Percentiles rank a stretch among this genome's conserved stretches.
These are phyloP conservation scores for Sutorius eximius DNA, from an alignment of 1,284 basidiomycete species.

Conservation along the genomic window DNA sequence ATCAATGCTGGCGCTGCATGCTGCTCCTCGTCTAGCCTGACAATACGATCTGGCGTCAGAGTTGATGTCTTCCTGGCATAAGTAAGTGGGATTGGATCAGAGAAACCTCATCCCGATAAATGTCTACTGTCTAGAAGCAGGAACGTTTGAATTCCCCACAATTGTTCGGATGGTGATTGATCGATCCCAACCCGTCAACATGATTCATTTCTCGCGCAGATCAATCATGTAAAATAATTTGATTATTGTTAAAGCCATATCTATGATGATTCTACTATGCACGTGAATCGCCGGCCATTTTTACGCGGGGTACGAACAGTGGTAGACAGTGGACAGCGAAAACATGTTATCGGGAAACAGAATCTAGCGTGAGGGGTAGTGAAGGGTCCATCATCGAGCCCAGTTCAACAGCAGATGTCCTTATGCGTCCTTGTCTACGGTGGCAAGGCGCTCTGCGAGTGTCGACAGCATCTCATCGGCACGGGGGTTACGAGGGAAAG, in stretches of 20 bases:
- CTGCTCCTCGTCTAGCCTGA: no score
- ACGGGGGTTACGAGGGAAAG: conserved; percentile 63
- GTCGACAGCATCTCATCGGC: conserved; percentile 62
- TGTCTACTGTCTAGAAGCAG: no score
- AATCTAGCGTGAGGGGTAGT: conserved; percentile 5
- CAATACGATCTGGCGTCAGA: no score
- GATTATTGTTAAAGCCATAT: background rate
- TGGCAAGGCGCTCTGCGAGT: conserved; percentile 59
- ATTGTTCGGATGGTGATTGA: no score
- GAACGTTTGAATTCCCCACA: no score
- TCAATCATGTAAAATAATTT: no score
- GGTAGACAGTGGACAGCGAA: conserved; percentile 10
- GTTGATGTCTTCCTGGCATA: no score
- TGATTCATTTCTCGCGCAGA: no score
- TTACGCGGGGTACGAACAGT: conserved; percentile 6
- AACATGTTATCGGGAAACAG: conserved; percentile 7
- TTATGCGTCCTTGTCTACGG: conserved; percentile 49
- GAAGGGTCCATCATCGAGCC: background rate
- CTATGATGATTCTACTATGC: background rate
- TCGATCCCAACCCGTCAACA: no score
- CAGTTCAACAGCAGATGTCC: background rate
- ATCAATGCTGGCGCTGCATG: no score
- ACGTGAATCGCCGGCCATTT: background rate
- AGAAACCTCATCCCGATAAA: no score
- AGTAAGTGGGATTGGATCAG: no score